phyloP scores from a whole-genome alignment of 2,329 filamentous ascomycete species.

The Cephalotrichum gorgonifer region DNA sequence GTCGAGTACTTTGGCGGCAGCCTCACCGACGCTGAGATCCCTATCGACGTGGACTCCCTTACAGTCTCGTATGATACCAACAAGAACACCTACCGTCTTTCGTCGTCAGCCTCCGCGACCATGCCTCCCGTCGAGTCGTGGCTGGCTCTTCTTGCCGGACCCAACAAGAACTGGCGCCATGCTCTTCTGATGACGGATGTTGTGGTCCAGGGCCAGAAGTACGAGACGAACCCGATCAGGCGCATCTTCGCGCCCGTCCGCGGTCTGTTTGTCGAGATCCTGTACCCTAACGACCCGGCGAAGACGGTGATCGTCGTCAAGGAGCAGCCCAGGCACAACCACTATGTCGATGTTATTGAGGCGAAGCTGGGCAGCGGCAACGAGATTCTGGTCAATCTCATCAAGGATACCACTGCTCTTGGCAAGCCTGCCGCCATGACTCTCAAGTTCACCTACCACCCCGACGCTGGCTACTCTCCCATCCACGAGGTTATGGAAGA shows the following conservation, averaged over 20 bases:
- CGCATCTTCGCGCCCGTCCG: slow-evolving; percentile 79
- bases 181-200: slow-evolving; percentile 90
- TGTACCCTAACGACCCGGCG: slow-evolving; percentile 66
- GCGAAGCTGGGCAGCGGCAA: slow-evolving; percentile 65
- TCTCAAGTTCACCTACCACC: slow-evolving; percentile 85
- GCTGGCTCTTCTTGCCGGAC: slow-evolving; percentile 79
- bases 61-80: slow-evolving; percentile 67
- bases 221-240: slow-evolving; percentile 92
- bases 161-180: slow-evolving; percentile 83
- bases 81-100: slow-evolving; percentile 78
- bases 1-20: slow-evolving; percentile 96
- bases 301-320: slow-evolving; percentile 80
- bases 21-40: slow-evolving; percentile 59
- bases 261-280: slow-evolving; percentile 83
- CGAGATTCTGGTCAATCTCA: slow-evolving; percentile 80
- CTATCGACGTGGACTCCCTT: slow-evolving; percentile 75
- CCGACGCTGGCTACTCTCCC: slow-evolving; percentile 93
- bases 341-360: slow-evolving; percentile 81
- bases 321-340: slow-evolving; percentile 77
- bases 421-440: slow-evolving; percentile 73
- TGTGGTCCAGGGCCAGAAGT: slow-evolving; percentile 89
- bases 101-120: slow-evolving; percentile 59
- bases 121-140: slow-evolving; percentile 75
- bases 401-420: slow-evolving; percentile 84
- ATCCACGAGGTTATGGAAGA: slow-evolving; percentile 94